Conservation (phyloP, 2,329 filamentous ascomycete genomes). For the Immersiporthe knoxdaviesiana region DNA sequence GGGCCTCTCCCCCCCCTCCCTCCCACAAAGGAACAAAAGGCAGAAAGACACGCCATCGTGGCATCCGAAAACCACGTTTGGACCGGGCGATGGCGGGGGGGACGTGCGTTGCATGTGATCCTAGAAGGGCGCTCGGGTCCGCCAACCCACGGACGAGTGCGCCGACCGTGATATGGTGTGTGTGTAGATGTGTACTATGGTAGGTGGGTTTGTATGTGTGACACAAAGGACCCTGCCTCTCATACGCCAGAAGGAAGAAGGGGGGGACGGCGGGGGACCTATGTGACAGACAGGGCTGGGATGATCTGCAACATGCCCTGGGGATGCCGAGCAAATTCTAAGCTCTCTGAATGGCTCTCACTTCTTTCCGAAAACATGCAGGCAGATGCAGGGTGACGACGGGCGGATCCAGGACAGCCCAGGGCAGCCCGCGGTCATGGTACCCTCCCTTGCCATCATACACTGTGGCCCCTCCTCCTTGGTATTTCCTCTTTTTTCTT, state of each 20-base stretch:
- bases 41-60: neutral
- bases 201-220: neutral
- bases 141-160: neutral
- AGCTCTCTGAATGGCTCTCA: neutral
- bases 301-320: neutral
- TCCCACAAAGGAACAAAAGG: neutral
- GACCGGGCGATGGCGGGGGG: neutral
- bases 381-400: conserved; percentile 4
- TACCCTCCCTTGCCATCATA: neutral
- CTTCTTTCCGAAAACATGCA: neutral
- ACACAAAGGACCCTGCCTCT: neutral
- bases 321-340: neutral
- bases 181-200: neutral
- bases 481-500: neutral
- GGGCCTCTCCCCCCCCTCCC: no score
- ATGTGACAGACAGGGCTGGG: conserved; percentile 7
- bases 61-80: neutral
- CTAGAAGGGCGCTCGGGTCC: neutral
- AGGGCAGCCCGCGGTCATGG: neutral
- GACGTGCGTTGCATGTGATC: neutral
- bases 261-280: neutral
- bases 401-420: no score
- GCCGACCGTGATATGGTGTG: neutral
- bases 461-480: neutral
- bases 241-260: no score